These are phyloP conservation scores for Trichocomaceae sp. DNA, from an alignment of 2,329 filamentous ascomycete species.

Conservation along the genomic window DNA sequence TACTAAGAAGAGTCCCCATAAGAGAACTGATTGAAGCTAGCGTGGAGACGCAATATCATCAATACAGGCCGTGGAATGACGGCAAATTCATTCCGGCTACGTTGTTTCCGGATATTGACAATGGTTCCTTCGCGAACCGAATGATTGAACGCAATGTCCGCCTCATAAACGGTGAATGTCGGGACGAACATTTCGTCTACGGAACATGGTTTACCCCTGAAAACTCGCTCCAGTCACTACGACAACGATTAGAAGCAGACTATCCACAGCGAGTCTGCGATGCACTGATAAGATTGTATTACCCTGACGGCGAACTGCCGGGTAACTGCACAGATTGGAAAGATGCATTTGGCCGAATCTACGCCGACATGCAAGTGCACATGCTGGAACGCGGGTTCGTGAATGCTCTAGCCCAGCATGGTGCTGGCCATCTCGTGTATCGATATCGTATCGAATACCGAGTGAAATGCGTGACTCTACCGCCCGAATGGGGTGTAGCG, in stretches of 20 bases:
- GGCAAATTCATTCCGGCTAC: constrained; percentile 40
- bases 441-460: constrained; percentile 52
- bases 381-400: constrained; percentile 48
- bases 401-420: constrained; percentile 37
- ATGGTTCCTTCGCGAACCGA: constrained; percentile 41
- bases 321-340: constrained; percentile 39
- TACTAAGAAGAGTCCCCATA: constrained; percentile 37
- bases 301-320: constrained; percentile 36
- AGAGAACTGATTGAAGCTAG: constrained; percentile 39
- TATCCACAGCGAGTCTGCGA: constrained; percentile 43
- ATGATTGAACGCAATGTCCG: constrained; percentile 42
- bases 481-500: constrained; percentile 48
- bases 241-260: constrained; percentile 45
- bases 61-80: constrained; percentile 51
- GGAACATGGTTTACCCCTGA: constrained; percentile 45
- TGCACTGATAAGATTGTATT: constrained; percentile 41
- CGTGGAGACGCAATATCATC: constrained; percentile 41
- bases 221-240: constrained; percentile 38
- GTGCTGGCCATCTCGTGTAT: constrained; percentile 41
- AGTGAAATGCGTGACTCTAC: constrained; percentile 40
- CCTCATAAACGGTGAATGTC: constrained; percentile 50
- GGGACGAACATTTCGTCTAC: constrained; percentile 50
- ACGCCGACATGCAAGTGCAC: constrained; percentile 53
- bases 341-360: constrained; percentile 49
- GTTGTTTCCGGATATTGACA: constrained; percentile 44